Conservation (phyloP, 306 rosid genomes). For the Begonia fuchsioides region DNA sequence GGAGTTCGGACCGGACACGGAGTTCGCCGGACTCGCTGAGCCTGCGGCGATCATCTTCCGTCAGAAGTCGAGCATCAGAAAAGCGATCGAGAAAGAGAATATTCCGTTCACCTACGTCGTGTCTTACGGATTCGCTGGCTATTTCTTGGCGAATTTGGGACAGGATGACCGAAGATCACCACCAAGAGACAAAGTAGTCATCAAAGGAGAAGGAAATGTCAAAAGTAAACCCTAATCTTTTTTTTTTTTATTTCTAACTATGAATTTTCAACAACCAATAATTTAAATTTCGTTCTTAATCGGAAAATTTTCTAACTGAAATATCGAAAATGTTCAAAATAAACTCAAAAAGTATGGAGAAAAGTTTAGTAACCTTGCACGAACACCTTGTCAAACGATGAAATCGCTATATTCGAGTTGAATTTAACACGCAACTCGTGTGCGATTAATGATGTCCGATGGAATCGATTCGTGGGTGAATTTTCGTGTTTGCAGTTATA, state of each 20-base stretch:
- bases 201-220: conserved; percentile 25
- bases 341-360: too few relatives aligned
- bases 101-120: conserved; percentile 21
- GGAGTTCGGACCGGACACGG: conserved; percentile 25
- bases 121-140: conserved; percentile 14
- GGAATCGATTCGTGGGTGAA: too few relatives aligned
- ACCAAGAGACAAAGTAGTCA: conserved; percentile 16
- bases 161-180: conserved; percentile 4
- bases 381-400: too few relatives aligned
- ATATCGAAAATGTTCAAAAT: too few relatives aligned
- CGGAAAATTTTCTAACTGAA: too few relatives aligned
- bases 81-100: conserved; percentile 23
- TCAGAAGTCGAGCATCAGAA: conserved; percentile 11
- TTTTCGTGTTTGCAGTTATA: conserved; percentile 5
- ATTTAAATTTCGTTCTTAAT: too few relatives aligned
- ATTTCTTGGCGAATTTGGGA: conserved; percentile 10
- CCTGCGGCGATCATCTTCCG: conserved; percentile 13
- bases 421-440: too few relatives aligned
- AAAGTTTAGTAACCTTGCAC: too few relatives aligned
- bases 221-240: conserved; percentile 14
- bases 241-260: too few relatives aligned
- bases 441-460: too few relatives aligned
- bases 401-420: too few relatives aligned
- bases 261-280: too few relatives aligned
- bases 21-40: conserved; percentile 8